Conservation (phyloP, 306 rosid species). For the Pyrus communis region DNA sequence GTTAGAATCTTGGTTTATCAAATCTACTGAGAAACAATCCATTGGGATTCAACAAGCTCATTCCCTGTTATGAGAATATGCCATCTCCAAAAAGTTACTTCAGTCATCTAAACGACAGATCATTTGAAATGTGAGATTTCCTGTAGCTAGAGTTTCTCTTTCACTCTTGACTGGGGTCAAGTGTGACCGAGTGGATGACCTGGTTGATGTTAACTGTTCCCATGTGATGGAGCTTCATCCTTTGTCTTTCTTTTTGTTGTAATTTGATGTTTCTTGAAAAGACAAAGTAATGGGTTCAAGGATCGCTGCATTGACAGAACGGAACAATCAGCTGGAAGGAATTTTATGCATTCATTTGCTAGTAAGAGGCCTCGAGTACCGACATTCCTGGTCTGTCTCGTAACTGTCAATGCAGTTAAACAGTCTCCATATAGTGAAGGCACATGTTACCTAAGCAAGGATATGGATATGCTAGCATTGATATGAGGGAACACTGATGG, state of each 20-base stretch:
- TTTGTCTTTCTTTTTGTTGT: not conserved
- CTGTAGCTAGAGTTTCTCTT: not conserved
- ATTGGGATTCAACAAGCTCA: not conserved
- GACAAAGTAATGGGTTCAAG: not conserved
- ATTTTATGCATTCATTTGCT: not conserved
- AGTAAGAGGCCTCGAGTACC: not conserved
- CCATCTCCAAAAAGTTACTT: slow-evolving; percentile 2
- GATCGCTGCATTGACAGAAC: not conserved
- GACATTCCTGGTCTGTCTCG: not conserved
- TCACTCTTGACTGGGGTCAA: not conserved
- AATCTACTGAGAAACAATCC: not conserved
- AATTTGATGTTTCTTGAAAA: not conserved
- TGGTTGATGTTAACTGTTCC: not conserved
- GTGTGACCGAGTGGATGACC: not conserved
- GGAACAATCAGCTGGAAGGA: not conserved
- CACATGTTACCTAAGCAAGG: not conserved
- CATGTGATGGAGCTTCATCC: not conserved
- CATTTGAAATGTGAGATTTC: slow-evolving; percentile 3
- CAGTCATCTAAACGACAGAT: not conserved
- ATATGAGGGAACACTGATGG: slow-evolving; percentile 2
- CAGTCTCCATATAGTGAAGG: not conserved
- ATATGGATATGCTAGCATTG: not conserved
- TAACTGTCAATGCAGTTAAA: not conserved
- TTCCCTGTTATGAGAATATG: slow-evolving; percentile 6
- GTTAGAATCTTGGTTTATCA: not conserved